Percentiles rank a stretch among this genome's conserved stretches.
phyloP scores from a whole-genome alignment of 345 rosid genomes.

The Pseudoturritis turrita region DNA sequence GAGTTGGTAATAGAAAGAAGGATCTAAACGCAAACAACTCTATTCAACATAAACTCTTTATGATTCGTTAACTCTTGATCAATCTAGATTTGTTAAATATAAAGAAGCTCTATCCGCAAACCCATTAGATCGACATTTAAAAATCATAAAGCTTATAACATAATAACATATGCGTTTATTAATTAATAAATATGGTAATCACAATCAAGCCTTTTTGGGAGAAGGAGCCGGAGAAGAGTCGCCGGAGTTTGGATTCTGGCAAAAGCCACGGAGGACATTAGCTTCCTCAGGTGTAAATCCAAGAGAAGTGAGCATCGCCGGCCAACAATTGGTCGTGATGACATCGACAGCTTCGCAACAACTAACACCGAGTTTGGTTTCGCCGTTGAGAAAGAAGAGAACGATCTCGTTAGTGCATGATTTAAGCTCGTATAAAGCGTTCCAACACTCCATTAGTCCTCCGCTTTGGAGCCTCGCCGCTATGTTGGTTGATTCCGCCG shows the following conservation, averaged over 20 bases:
- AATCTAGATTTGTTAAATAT: not conserved
- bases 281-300: conserved; percentile 62
- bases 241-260: conserved; percentile 29
- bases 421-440: conserved; percentile 55
- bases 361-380: conserved; percentile 44
- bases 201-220: conserved; percentile 5
- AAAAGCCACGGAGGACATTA: conserved; percentile 53
- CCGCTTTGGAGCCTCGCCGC: conserved; percentile 39
- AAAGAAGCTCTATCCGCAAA: not conserved
- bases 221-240: conserved; percentile 29
- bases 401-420: conserved; percentile 72
- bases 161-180: not conserved
- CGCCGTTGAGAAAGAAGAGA: conserved; percentile 56
- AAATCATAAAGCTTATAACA: not conserved
- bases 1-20: too few relatives aligned
- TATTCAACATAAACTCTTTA: too few relatives aligned
- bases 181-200: not conserved
- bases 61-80: not conserved
- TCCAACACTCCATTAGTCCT: conserved; percentile 60
- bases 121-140: not conserved
- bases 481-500: conserved; percentile 20
- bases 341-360: conserved; percentile 62
- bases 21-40: too few relatives aligned
- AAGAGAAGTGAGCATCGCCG: conserved; percentile 66
- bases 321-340: conserved; percentile 71